phyloP scores from a whole-genome alignment of 108 stramenopile species.

The Tribonema minus region DNA sequence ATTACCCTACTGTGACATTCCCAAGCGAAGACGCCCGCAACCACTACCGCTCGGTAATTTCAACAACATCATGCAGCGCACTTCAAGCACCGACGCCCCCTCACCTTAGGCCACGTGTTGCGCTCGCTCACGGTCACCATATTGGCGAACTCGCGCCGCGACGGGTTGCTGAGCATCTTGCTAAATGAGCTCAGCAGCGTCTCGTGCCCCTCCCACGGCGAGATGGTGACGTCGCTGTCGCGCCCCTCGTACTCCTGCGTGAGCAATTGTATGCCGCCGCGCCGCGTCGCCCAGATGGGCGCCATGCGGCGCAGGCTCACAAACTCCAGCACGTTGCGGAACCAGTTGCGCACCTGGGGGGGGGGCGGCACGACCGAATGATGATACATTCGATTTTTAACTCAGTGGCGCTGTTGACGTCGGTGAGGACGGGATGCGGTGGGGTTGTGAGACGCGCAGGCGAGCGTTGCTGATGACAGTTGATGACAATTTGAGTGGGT shows the following conservation, averaged over 20 bases:
- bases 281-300: conserved; percentile 70
- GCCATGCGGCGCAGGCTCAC: conserved; percentile 71
- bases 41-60: too few species aligned
- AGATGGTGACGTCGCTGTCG: conserved; percentile 87
- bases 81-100: too few species aligned
- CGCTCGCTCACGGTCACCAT: conserved; percentile 18
- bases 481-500: too few species aligned
- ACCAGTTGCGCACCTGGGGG: conserved; percentile 53
- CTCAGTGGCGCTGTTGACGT: too few species aligned
- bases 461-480: too few species aligned
- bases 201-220: conserved; percentile 81
- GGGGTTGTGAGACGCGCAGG: too few species aligned
- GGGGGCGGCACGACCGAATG: neutral
- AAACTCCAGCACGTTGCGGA: conserved; percentile 72
- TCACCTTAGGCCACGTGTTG: conserved; percentile 46
- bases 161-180: conserved; percentile 81
- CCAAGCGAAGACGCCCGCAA: too few species aligned
- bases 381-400: too few species aligned
- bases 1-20: too few species aligned
- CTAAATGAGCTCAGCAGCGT: conserved; percentile 69
- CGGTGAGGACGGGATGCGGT: too few species aligned
- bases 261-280: conserved; percentile 60
- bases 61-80: too few species aligned
- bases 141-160: conserved; percentile 64
- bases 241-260: conserved; percentile 87